phyloP scores from a whole-genome alignment of 257 asterid species.

The Solanum phureja region DNA sequence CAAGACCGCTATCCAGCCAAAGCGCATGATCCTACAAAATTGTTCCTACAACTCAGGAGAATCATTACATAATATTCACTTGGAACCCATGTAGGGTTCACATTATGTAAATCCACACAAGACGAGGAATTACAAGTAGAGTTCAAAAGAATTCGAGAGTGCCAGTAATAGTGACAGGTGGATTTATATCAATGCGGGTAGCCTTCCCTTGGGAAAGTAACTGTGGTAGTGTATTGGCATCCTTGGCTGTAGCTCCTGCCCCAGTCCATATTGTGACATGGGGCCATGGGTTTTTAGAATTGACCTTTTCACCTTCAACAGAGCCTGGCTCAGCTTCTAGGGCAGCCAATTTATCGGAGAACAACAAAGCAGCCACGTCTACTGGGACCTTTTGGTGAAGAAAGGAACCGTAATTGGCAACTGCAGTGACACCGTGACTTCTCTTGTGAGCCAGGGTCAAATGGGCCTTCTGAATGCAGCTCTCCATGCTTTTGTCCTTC shows the following conservation, averaged over 20 bases:
- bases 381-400: constrained; percentile 55
- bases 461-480: constrained; percentile 51
- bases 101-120: not conserved
- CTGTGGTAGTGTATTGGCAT: constrained; percentile 61
- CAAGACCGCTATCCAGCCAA: not conserved
- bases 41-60: not conserved
- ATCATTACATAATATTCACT: not conserved
- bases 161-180: constrained; percentile 64
- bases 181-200: constrained; percentile 54
- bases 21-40: constrained; percentile 15
- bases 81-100: not conserved
- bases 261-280: constrained; percentile 86
- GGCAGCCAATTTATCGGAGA: constrained; percentile 69
- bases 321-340: constrained; percentile 54
- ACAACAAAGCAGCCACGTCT: constrained; percentile 41
- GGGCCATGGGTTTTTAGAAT: constrained; percentile 80
- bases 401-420: constrained; percentile 55
- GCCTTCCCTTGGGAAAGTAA: constrained; percentile 66
- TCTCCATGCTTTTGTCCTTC: constrained; percentile 41
- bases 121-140: too few species aligned
- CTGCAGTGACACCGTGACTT: constrained; percentile 76
- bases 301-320: constrained; percentile 69
- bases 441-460: constrained; percentile 91
- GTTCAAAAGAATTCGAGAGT: constrained; percentile 42
- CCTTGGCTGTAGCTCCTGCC: constrained; percentile 52